Evolutionary conservation across 257 asterid genomes (phyloP), one percentile per base, ranked within the genome.

Genomic region (Ligustrum vulgare): DNA sequence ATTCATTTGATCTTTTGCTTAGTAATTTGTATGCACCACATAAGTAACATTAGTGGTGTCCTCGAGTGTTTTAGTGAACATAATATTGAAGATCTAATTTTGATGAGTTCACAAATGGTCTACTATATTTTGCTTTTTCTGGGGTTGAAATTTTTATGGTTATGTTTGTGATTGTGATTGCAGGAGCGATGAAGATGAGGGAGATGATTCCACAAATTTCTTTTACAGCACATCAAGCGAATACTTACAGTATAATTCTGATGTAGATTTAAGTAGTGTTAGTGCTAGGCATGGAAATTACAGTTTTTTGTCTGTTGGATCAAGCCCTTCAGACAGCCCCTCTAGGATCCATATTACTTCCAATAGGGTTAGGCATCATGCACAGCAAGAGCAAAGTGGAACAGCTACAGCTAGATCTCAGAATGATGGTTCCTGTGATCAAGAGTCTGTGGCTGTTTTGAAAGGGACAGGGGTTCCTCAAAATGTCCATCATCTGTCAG

Each of bases 141-240:
- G 51, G 32, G 45, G 66, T 73, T 71, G 56, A 35, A 33, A 25
- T 37, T 54, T 34, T 34, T 66, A 35, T 72, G 13, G 70, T 37
- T 23, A 45, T 47, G 31, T 25, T 67, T 77, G 66, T 67, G 70
- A 75, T 67, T 77, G 66, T 67, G 70, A 75, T 77, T 86, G 76
- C 77, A 94, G 99, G 96, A 88, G 89, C 49, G 91, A 89, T 64
- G 96, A 91, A 78, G 94, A 89, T 74, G 98, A 86, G n/a, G 92
- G 86, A 43, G 97, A 87, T 72, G 90, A 87, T 79, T 84, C 86
- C 36, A 76, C 78, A 13, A 87, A 84, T 81, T 87, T 85, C 82
- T 75, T 82, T 83, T 87, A 78, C 81, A 72, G 88, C 72, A 64
- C 89, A 75, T 78, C 93, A 75, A 81, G 83, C 33, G 94, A 90